Conservation (phyloP, 441 rosid genomes). For the Gossypium schwendimanii region DNA sequence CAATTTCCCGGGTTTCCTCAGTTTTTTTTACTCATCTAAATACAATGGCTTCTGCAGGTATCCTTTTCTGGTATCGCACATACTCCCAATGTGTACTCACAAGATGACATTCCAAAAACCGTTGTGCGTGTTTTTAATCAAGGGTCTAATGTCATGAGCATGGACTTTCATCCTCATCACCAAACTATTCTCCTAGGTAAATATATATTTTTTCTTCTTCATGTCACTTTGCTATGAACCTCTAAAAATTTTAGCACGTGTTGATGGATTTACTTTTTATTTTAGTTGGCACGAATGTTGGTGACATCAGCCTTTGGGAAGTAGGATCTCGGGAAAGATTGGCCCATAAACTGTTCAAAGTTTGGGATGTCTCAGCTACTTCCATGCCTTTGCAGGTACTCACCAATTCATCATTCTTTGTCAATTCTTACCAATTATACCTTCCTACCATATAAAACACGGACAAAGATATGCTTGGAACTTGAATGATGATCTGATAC, state of each 20-base stretch:
- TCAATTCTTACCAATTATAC: not conserved
- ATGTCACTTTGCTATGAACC: not conserved
- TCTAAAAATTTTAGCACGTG: not conserved
- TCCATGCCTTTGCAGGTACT: conserved; percentile 46
- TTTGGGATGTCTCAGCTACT: conserved; percentile 44
- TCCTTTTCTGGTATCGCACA: conserved; percentile 37
- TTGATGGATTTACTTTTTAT: not conserved
- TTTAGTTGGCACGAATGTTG: conserved; percentile 49
- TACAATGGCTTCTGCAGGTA: conserved; percentile 20
- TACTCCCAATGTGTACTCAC: conserved; percentile 33
- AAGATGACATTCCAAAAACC: conserved; percentile 52
- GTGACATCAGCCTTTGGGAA: conserved; percentile 60
- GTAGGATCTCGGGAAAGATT: conserved; percentile 46
- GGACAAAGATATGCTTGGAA: not conserved
- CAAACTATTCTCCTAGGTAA: conserved; percentile 53
- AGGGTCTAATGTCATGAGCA: conserved; percentile 54
- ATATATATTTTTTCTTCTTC: not conserved
- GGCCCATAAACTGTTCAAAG: conserved; percentile 44
- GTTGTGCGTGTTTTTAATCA: conserved; percentile 41
- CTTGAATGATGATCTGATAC: not conserved
- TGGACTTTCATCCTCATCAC: conserved; percentile 63
- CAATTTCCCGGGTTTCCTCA: conserved; percentile 4
- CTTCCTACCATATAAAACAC: not conserved
- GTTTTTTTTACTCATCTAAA: not conserved
- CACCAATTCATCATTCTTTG: not conserved